A percentile compares a stretch with the other conserved stretches of the same genome.
Evolutionary conservation across 345 rosid genomes (phyloP).

Genomic region (Brassica cretica): DNA sequence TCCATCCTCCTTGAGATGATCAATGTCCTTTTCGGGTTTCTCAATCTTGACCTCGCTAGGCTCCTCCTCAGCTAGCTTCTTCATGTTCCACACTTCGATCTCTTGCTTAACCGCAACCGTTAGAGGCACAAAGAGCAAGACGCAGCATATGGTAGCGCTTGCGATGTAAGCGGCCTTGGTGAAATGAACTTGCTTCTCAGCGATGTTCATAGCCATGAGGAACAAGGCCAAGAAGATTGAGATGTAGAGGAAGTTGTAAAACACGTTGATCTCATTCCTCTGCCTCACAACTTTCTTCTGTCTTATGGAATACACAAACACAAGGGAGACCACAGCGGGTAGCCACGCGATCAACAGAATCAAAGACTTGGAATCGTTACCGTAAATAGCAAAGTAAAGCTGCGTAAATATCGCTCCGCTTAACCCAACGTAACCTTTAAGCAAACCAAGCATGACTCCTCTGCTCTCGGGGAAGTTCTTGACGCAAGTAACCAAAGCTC

Average conservation of each 20-base stretch:
- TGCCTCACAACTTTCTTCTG: slow-evolving; percentile 49
- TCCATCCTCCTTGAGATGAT: slow-evolving; percentile 3
- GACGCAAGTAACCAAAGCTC: slow-evolving; percentile 82
- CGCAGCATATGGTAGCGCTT: slow-evolving; percentile 48
- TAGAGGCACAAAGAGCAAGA: slow-evolving; percentile 65
- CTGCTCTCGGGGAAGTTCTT: slow-evolving; percentile 86
- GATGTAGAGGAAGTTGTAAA: slow-evolving; percentile 59
- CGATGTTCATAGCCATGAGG: slow-evolving; percentile 62
- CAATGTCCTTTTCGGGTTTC: slow-evolving; percentile 29
- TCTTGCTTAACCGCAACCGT: slow-evolving; percentile 63
- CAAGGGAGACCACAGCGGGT: slow-evolving; percentile 71
- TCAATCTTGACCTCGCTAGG: slow-evolving; percentile 36
- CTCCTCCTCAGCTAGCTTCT: slow-evolving; percentile 36
- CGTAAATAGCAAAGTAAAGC: slow-evolving; percentile 77
- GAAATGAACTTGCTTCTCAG: slow-evolving; percentile 56
- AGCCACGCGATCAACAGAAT: slow-evolving; percentile 82
- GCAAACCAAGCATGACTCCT: slow-evolving; percentile 74
- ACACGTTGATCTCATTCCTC: slow-evolving; percentile 59
- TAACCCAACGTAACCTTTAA: slow-evolving; percentile 81
- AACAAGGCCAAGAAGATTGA: slow-evolving; percentile 68
- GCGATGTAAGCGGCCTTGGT: slow-evolving; percentile 51
- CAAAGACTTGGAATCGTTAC: slow-evolving; percentile 68
- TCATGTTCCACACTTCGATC: slow-evolving; percentile 53
- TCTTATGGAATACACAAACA: slow-evolving; percentile 71
- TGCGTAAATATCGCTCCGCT: slow-evolving; percentile 93